These are phyloP conservation scores for Cyberlindnera misumaiensis DNA, from an alignment of 805 yeast species.

Conservation along the genomic window DNA sequence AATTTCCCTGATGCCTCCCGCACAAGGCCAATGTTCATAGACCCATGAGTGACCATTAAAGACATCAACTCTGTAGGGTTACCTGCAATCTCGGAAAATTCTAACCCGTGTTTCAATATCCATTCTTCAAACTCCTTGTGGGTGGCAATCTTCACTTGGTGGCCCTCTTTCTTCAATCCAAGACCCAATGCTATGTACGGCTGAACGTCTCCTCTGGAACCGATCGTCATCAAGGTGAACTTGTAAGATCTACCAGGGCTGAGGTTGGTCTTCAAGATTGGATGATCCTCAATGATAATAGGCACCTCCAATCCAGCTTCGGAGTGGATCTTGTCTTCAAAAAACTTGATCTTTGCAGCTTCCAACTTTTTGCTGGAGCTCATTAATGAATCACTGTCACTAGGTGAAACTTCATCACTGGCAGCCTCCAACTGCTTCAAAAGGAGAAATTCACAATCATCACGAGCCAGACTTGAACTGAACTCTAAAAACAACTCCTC, in stretches of 20 bases:
- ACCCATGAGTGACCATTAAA: slow-evolving; percentile 86
- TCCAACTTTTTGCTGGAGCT: slow-evolving; percentile 28
- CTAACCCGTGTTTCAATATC: slow-evolving; percentile 61
- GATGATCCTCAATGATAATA: slow-evolving; percentile 59
- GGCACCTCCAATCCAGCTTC: slow-evolving; percentile 64
- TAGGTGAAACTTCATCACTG: slow-evolving; percentile 2
- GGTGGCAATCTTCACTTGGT: slow-evolving; percentile 75
- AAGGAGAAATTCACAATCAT: slow-evolving; percentile 60
- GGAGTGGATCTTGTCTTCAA: slow-evolving; percentile 58
- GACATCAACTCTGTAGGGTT: slow-evolving; percentile 90
- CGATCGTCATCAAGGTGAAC: slow-evolving; percentile 77
- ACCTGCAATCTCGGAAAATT: slow-evolving; percentile 76
- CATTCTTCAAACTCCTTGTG: slow-evolving; percentile 77
- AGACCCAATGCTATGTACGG: slow-evolving; percentile 89
- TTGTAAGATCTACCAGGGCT: slow-evolving; percentile 48
- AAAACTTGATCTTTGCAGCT: slow-evolving; percentile 54
- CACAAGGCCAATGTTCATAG: slow-evolving; percentile 74
- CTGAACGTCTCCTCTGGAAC: slow-evolving; percentile 95
- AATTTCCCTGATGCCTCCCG: slow-evolving; percentile 79
- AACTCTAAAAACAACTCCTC: slow-evolving; percentile 79
- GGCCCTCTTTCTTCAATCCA: slow-evolving; percentile 77
- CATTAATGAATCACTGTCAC: slow-evolving; percentile 11
- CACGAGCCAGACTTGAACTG: slow-evolving; percentile 53
- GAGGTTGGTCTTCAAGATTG: slow-evolving; percentile 42
- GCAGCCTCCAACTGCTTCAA: slow-evolving; percentile 41